Percentiles rank a stretch among this genome's conserved stretches.
These are phyloP conservation scores for Exophiala bonariae DNA, from an alignment of 2,329 filamentous ascomycete species.

Conservation along the genomic window DNA sequence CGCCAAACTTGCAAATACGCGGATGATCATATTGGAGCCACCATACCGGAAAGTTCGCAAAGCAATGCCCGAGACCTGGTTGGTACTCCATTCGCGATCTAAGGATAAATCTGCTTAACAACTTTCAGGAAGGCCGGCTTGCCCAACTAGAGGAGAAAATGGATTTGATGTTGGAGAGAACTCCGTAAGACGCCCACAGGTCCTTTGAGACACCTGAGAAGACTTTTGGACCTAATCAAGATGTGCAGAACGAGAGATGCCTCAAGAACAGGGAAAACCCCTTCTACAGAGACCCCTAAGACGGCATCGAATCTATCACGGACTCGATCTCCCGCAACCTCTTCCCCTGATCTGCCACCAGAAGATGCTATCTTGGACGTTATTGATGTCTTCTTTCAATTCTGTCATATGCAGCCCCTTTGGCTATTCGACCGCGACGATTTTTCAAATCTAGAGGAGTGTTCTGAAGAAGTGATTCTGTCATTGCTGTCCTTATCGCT, in stretches of 20 bases:
- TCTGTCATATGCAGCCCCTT: conserved; percentile 36
- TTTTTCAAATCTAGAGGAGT: conserved; percentile 21
- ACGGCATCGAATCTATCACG: background rate
- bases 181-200: too few relatives aligned
- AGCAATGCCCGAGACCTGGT: background rate
- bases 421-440: conserved; percentile 29
- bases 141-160: background rate
- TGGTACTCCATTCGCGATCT: background rate
- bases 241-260: background rate
- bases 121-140: background rate
- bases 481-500: conserved; percentile 31
- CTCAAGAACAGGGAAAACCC: background rate
- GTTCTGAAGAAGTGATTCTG: conserved; percentile 30
- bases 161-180: too few relatives aligned
- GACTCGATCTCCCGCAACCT: too few relatives aligned
- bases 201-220: too few relatives aligned
- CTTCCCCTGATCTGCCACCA: background rate
- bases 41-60: background rate
- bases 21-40: background rate
- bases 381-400: conserved; percentile 31
- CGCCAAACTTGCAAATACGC: conserved; percentile 34
- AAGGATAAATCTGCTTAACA: background rate
- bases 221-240: too few relatives aligned
- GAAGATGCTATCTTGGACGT: conserved; percentile 9
- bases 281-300: background rate